Percentiles rank a stretch among this genome's conserved stretches.
Evolutionary conservation across 2,329 filamentous ascomycete species (phyloP).

Genomic region (Sporothrix humicola): DNA sequence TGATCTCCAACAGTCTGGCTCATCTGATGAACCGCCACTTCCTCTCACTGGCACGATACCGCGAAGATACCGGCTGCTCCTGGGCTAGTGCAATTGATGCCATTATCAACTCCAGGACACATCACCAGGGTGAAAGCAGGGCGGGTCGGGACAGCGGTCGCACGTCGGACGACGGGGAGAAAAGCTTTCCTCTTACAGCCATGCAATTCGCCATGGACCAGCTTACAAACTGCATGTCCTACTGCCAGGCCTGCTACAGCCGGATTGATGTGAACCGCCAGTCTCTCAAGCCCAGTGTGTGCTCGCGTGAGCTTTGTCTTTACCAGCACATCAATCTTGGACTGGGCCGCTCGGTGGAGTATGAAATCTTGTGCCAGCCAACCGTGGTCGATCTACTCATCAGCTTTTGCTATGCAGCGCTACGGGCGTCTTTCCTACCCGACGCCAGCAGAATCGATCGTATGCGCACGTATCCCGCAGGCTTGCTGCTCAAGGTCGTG

Average conservation of each 20-base stretch:
- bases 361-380: slow-evolving; percentile 79
- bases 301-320: slow-evolving; percentile 74
- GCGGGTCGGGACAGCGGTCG: not conserved
- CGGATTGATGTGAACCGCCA: slow-evolving; percentile 68
- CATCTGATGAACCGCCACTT: slow-evolving; percentile 71
- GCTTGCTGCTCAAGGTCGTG: slow-evolving; percentile 11
- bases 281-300: slow-evolving; percentile 79
- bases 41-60: slow-evolving; percentile 64
- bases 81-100: slow-evolving; percentile 66
- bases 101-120: slow-evolving; percentile 15
- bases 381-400: slow-evolving; percentile 83
- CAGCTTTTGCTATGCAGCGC: slow-evolving; percentile 74
- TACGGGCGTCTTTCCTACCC: slow-evolving; percentile 42
- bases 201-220: slow-evolving; percentile 81
- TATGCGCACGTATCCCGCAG: slow-evolving; percentile 13
- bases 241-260: slow-evolving; percentile 83
- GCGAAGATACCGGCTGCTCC: slow-evolving; percentile 56
- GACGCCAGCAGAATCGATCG: not conserved
- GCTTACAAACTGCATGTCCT: slow-evolving; percentile 80
- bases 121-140: not conserved
- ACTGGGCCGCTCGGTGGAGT: slow-evolving; percentile 82
- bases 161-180: not conserved
- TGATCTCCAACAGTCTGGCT: slow-evolving; percentile 75
- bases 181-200: slow-evolving; percentile 60
- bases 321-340: slow-evolving; percentile 90